Base-by-base conservation (phyloP, 2,329 filamentous ascomycete species). In the Neonectria faginata region DNA sequence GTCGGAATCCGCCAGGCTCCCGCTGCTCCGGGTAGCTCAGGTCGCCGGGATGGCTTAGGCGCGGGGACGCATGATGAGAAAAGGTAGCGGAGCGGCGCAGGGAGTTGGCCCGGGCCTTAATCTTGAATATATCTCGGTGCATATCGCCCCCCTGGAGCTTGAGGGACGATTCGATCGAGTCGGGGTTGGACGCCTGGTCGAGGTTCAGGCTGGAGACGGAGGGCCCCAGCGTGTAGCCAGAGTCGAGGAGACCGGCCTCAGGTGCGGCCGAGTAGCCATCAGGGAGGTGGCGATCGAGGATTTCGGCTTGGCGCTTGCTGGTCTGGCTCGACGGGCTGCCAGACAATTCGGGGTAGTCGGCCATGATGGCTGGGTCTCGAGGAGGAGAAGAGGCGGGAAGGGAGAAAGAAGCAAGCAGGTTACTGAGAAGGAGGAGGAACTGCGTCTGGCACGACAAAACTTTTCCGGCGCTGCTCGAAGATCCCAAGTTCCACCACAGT, bases 81-180 rank as follows among this genome's bases (percentile, higher is more conserved):
- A 93, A 93, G 0, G 91, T 93, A 57, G 86, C 85, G 16, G 91
- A 83, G 66, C 91, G 86, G 72, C 87, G 76, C 78, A 80, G 71
- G 73, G 85, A 77, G 76, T 74, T 76, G 31, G 78, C 79, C 42
- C 88, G 83, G 16, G 89, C 88, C 66, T 90, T 88, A 71, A 93
- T 89, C 74, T 88, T 91, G 84, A 92, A 94, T 36, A 94, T 85
- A 72, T 92, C 90, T 36, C 92, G 89, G 75, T 94, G 91, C 22
- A 94, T 90, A 72, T 94, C 92, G 44, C 92, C 92, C 56, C 92
- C 92, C 73, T 91, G 91, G 3, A 94, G 83, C 63, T 83, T 87
- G 57, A 94, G 81, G 0, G 92, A 94, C 2, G 91, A 93, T 60
- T 80, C 78, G 36, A 79, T 65, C n/a, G 68, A 65, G 64, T 90